phyloP scores from a whole-genome alignment of 345 rosid genomes.

The Anacardium occidentale region DNA sequence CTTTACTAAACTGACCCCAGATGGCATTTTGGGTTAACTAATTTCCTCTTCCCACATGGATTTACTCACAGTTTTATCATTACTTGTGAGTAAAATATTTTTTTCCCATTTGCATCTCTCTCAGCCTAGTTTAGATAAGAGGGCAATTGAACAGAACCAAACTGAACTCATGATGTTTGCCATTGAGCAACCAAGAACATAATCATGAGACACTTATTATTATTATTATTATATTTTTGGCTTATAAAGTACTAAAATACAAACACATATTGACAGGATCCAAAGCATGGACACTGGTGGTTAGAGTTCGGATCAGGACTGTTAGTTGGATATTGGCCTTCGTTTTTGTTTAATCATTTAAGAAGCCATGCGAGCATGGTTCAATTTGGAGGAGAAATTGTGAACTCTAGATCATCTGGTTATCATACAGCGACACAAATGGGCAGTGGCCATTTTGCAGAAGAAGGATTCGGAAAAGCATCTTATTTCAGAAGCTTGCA shows the following conservation, averaged over 20 bases:
- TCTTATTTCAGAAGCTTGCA: conserved; percentile 86
- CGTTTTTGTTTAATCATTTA: conserved; percentile 77
- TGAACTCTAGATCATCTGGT: conserved; percentile 71
- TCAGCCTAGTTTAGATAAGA: not conserved
- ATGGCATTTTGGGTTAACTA: not conserved
- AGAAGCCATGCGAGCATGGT: conserved; percentile 93
- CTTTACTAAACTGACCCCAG: not conserved
- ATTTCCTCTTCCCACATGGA: not conserved
- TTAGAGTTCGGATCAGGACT: conserved; percentile 79
- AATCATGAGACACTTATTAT: not conserved
- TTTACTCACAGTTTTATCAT: not conserved
- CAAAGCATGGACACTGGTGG: conserved; percentile 99
- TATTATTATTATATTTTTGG: not conserved
- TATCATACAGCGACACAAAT: conserved; percentile 88
- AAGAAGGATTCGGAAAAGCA: conserved; percentile 83
- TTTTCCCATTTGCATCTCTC: not conserved
- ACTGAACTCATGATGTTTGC: not conserved
- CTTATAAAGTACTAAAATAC: conserved; percentile 8
- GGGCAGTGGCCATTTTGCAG: conserved; percentile 96
- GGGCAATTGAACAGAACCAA: not conserved
- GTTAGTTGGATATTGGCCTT: conserved; percentile 95
- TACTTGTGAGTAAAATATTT: not conserved
- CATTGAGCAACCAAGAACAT: conserved; percentile 6
- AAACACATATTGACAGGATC: conserved; percentile 52
- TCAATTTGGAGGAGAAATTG: conserved; percentile 93